Evolutionary conservation across 345 rosid genomes (phyloP).

Genomic region (Kandelia obovata): DNA sequence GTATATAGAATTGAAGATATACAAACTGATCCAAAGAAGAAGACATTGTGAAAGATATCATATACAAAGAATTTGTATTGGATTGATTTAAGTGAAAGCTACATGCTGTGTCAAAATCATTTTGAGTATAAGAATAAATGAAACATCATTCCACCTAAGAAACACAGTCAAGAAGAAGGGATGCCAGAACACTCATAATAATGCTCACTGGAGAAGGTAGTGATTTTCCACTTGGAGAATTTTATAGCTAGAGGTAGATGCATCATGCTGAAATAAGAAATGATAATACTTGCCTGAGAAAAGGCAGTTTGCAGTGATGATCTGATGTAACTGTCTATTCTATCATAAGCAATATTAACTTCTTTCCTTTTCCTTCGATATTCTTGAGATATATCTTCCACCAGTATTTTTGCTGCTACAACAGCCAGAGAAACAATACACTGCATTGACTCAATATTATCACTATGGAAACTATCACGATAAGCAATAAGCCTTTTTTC

Average conservation of each 20-base stretch:
- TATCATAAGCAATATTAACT: conserved; percentile 22
- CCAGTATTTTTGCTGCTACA: conserved; percentile 76
- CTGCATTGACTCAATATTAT: conserved; percentile 69
- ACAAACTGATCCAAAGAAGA: too few relatives aligned
- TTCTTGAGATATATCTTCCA: conserved; percentile 89
- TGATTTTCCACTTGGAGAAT: background rate
- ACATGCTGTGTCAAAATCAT: too few relatives aligned
- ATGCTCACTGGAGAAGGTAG: too few relatives aligned
- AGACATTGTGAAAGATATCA: too few relatives aligned
- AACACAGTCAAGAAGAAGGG: background rate
- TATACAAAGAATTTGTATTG: too few relatives aligned
- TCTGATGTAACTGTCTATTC: conserved; percentile 89
- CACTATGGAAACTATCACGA: conserved; percentile 74
- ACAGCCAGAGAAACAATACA: conserved; percentile 82
- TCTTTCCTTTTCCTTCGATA: conserved; percentile 69
- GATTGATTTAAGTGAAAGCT: too few relatives aligned
- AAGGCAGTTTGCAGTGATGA: conserved; percentile 68
- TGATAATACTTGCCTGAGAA: conserved; percentile 33
- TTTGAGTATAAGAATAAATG: too few relatives aligned
- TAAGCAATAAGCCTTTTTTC: conserved; percentile 90
- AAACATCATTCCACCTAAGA: too few relatives aligned
- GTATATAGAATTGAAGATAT: background rate
- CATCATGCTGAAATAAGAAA: conserved; percentile 10
- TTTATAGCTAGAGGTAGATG: conserved; percentile 3
- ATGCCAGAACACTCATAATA: conserved; percentile 4